These are phyloP conservation scores for Ustilago curta DNA, from an alignment of 1,284 basidiomycete genomes.

Conservation along the genomic window DNA sequence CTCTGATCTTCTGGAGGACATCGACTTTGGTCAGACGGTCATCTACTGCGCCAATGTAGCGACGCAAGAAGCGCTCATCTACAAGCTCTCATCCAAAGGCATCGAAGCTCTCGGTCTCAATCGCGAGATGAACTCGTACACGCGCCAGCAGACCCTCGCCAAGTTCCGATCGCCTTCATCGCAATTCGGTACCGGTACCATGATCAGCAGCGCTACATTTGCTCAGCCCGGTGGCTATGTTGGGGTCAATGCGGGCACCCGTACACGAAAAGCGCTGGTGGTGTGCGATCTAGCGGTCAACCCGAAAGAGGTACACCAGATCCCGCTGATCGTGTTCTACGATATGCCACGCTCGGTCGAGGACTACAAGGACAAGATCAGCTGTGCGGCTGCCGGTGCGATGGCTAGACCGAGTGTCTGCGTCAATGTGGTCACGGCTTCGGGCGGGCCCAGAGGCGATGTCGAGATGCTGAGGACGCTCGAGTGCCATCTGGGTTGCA, in stretches of 20 bases:
- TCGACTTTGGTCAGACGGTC: conserved; percentile 73
- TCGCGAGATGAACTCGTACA: conserved; percentile 84
- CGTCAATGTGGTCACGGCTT: conserved; percentile 94
- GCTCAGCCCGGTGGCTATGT: conserved; percentile 75
- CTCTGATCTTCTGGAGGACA: conserved; percentile 90
- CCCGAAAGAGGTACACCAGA: conserved; percentile 85
- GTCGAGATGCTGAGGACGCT: conserved; percentile 97
- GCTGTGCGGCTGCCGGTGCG: conserved; percentile 79
- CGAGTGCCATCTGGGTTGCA: conserved; percentile 76
- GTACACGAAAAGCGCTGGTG: conserved; percentile 76
- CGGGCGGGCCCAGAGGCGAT: conserved; percentile 79
- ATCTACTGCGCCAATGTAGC: conserved; percentile 66
- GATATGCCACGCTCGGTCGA: conserved; percentile 94
- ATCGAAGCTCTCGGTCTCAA: conserved; percentile 82
- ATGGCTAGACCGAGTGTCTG: conserved; percentile 86
- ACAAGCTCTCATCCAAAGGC: conserved; percentile 85
- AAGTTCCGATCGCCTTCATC: conserved; percentile 77
- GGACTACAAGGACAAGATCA: conserved; percentile 86
- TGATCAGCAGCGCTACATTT: conserved; percentile 70
- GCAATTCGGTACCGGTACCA: conserved; percentile 37
- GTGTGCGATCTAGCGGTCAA: conserved; percentile 92
- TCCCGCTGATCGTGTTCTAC: conserved; percentile 83
- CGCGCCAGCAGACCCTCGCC: conserved; percentile 81
- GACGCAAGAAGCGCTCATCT: conserved; percentile 71
- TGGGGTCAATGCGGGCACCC: conserved; percentile 39